Evolutionary conservation across 139 green algal species (phyloP).

Genomic region (Diplosphaera chodatii): DNA sequence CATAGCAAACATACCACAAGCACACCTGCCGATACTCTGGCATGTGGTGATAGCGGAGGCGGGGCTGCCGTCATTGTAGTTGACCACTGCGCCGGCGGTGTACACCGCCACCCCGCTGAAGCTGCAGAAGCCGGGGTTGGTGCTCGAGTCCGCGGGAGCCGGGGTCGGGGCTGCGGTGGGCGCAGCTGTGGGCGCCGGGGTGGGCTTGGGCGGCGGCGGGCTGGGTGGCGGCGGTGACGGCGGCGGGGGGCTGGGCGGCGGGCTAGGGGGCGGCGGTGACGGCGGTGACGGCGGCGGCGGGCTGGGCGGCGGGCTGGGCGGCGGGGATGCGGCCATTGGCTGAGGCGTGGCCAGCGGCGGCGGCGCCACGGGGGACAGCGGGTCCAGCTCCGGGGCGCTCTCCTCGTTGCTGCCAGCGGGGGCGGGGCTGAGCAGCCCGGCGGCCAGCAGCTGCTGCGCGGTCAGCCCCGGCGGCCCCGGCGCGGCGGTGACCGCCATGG

Average conservation of each 20-base stretch:
- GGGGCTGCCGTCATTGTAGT: not conserved
- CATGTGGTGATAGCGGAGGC: not conserved
- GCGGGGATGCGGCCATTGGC: too few relatives aligned
- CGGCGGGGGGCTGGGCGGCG: too few relatives aligned
- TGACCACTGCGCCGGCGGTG: too few relatives aligned
- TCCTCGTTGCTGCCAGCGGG: not conserved
- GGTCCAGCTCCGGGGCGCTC: not conserved
- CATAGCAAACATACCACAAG: too few relatives aligned
- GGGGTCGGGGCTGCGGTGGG: not conserved
- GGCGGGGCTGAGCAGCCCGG: not conserved
- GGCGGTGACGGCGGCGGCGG: too few relatives aligned
- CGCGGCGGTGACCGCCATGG: not conserved
- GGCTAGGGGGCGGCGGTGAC: too few relatives aligned
- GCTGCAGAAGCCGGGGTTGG: not conserved
- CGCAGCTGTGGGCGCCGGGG: not conserved
- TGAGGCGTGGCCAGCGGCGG: too few relatives aligned
- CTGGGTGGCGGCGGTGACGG: too few relatives aligned
- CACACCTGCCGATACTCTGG: not conserved
- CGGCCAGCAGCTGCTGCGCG: too few relatives aligned
- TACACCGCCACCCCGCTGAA: not conserved
- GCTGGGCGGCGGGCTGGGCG: too few relatives aligned
- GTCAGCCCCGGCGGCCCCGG: not conserved
- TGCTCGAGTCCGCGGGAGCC: not conserved
- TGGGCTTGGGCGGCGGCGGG: too few relatives aligned
- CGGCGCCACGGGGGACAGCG: not conserved